Conservation (phyloP, 192 early-diverging fungal species). For the Jimgerdemannia flammicorona region DNA sequence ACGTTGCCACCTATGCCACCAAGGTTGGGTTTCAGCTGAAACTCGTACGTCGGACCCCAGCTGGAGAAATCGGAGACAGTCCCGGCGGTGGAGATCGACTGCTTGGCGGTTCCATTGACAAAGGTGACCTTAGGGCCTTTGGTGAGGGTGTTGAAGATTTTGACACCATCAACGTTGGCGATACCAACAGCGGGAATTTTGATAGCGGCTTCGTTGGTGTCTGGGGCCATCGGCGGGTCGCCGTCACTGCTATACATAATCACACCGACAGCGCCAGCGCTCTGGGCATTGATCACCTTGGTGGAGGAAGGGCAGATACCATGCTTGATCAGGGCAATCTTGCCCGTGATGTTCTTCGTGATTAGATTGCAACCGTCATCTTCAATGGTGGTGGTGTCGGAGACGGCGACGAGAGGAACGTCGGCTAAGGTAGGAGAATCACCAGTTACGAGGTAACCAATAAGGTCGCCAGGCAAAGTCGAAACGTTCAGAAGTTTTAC, state of each 20-base stretch:
- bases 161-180: constrained; percentile 43
- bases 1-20: constrained; percentile 47
- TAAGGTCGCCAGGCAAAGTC: neutral
- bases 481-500: constrained; percentile 28
- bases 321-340: constrained; percentile 62
- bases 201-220: constrained; percentile 17
- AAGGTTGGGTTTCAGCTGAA: constrained; percentile 56
- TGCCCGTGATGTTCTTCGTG: constrained; percentile 28
- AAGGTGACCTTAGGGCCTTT: constrained; percentile 12
- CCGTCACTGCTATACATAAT: constrained; percentile 58
- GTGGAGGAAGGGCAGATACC: constrained; percentile 63
- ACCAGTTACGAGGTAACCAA: neutral
- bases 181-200: constrained; percentile 58
- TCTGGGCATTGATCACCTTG: constrained; percentile 52
- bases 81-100: constrained; percentile 45
- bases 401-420: constrained; percentile 38
- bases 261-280: constrained; percentile 60
- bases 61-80: constrained; percentile 71
- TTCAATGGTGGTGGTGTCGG: constrained; percentile 32
- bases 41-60: constrained; percentile 65
- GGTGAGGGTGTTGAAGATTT: constrained; percentile 37
- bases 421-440: constrained; percentile 33
- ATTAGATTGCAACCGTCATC: constrained; percentile 55
- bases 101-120: constrained; percentile 42
- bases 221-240: neutral